These are phyloP conservation scores for Dittrichia graveolens DNA, from an alignment of 129 eudicot genomes.

Conservation along the genomic window DNA sequence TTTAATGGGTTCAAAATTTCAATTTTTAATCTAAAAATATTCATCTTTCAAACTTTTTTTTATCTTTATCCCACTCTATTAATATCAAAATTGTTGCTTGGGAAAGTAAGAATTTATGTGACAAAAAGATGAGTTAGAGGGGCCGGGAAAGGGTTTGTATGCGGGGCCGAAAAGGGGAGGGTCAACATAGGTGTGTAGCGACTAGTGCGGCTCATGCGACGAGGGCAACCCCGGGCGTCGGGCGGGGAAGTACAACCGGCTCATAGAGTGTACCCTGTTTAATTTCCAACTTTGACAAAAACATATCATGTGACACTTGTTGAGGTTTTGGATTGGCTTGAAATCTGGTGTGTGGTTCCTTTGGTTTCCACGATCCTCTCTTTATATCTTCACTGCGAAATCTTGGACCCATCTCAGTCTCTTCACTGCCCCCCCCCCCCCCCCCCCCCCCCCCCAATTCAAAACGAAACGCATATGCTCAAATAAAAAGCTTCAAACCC, in stretches of 20 bases:
- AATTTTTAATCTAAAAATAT: too few relatives aligned
- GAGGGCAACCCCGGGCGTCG: too few relatives aligned
- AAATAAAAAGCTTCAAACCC: slow-evolving; percentile 13
- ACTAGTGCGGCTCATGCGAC: too few relatives aligned
- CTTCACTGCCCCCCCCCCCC: slow-evolving; percentile 24
- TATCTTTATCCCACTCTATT: too few relatives aligned
- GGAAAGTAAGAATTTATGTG: too few relatives aligned
- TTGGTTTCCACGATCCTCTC: slow-evolving; percentile 41
- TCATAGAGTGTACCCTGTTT: slow-evolving; percentile 1
- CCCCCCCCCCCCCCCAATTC: slow-evolving; percentile 22
- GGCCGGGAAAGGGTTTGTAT: too few relatives aligned
- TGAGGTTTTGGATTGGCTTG: slow-evolving; percentile 28
- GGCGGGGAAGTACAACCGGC: slow-evolving; percentile 12
- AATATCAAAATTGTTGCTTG: too few relatives aligned
- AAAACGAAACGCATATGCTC: slow-evolving; percentile 19
- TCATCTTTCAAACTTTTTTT: too few relatives aligned
- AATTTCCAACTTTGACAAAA: slow-evolving; percentile 8
- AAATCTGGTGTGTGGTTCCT: slow-evolving; percentile 46
- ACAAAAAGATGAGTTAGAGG: too few relatives aligned
- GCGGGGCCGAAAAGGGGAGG: too few relatives aligned
- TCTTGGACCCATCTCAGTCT: slow-evolving; percentile 31
- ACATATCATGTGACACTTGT: slow-evolving; percentile 24
- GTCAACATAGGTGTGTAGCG: too few relatives aligned
- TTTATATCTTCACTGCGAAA: slow-evolving; percentile 13
- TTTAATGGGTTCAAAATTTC: too few relatives aligned